A percentile compares a stretch with the other conserved stretches of the same genome.
These are phyloP conservation scores for Aegilops umbellulata DNA, from an alignment of 176 grass and related monocot genomes.

Conservation along the genomic window DNA sequence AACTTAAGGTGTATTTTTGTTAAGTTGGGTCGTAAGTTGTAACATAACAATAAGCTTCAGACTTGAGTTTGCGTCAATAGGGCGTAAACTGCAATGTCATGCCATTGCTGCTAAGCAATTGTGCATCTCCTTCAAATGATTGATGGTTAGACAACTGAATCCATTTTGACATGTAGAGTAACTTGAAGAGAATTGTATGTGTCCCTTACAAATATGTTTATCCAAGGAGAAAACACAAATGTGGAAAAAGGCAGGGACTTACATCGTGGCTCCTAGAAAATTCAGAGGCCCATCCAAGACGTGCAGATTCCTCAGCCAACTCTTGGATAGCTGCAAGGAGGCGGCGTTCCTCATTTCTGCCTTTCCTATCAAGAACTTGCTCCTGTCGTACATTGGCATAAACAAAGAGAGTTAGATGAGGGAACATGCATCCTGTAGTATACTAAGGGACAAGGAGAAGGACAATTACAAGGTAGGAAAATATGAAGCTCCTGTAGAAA, in stretches of 20 bases:
- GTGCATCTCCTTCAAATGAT: constrained; percentile 15
- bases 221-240: not conserved
- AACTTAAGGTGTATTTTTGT: not conserved
- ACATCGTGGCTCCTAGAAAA: constrained; percentile 8
- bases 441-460: not conserved
- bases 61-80: not conserved
- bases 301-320: not conserved
- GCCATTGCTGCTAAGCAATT: not conserved
- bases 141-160: not conserved
- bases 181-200: constrained; percentile 14
- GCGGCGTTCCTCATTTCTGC: constrained; percentile 23
- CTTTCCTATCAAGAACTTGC: constrained; percentile 35
- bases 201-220: not conserved
- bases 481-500: constrained; percentile 50
- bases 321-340: constrained; percentile 19
- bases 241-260: not conserved
- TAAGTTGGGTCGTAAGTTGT: constrained; percentile 1
- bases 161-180: not conserved
- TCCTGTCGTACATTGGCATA: constrained; percentile 24
- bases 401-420: constrained; percentile 9
- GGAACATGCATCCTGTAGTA: not conserved
- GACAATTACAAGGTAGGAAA: constrained; percentile 40
- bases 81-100: constrained; percentile 1
- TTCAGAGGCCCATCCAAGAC: not conserved
- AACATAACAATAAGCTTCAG: not conserved